Percentiles rank a stretch among this genome's conserved stretches.
Evolutionary conservation across 345 rosid species (phyloP).

Genomic region (Turritis glabra): DNA sequence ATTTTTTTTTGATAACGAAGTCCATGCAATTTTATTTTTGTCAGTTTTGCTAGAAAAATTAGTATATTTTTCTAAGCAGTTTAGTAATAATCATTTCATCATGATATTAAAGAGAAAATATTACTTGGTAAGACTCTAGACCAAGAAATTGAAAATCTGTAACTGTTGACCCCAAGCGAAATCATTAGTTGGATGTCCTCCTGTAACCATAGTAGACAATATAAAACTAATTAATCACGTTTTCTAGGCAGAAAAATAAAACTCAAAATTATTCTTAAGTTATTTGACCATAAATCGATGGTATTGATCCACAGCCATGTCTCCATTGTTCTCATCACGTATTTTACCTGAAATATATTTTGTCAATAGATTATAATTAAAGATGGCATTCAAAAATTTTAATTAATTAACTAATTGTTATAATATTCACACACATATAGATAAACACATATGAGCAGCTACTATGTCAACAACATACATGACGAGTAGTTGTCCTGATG

Average conservation of each 20-base stretch:
- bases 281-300: conserved; percentile 33
- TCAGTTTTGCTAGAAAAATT: too few species aligned
- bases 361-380: not conserved
- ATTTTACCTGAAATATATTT: conserved; percentile 34
- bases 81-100: not conserved
- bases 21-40: too few species aligned
- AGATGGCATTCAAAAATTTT: too few species aligned
- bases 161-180: conserved; percentile 61
- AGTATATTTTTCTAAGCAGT: not conserved
- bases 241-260: not conserved
- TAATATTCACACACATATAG: not conserved
- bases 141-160: conserved; percentile 85
- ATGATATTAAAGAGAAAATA: not conserved
- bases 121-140: conserved; percentile 76
- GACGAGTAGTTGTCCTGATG: not conserved
- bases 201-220: conserved; percentile 37
- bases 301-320: conserved; percentile 41
- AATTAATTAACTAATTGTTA: not conserved
- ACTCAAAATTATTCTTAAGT: not conserved
- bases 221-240: not conserved
- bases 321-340: conserved; percentile 37
- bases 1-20: too few species aligned
- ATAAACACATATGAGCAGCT: not conserved
- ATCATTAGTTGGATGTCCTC: conserved; percentile 68
- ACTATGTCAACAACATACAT: not conserved